Base-by-base conservation (phyloP, 768 basidiomycete genomes). In the Coprinopsis strossmayeri region DNA sequence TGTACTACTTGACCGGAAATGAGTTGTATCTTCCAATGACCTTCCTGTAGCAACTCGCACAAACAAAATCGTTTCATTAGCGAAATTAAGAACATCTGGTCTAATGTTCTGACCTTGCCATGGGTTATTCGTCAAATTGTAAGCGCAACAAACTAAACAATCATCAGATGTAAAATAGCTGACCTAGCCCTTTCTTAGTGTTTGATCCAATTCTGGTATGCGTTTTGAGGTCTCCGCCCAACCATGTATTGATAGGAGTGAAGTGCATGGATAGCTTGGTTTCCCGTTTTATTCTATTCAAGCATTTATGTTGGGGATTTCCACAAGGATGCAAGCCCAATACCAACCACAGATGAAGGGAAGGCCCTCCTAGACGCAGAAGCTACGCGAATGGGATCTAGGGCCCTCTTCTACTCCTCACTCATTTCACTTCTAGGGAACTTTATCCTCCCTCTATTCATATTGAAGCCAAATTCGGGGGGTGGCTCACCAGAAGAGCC, bases 221-320 rank as follows among this genome's bases (percentile, higher is more conserved):
- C 60, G 57, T 82, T 24, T 17, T 18, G 45, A 34, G 7, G 1
- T n/a, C 34, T 34, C 12, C 18, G 25, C 12, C 9, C 21, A 12
- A n/a, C 20, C 39, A 37, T 23, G n/a, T 28, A 55, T 46, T 35
- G 3, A 23, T 35, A 9, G 18, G 27, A 15, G 9, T 13, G 10
- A 48, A 91, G 89, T 52, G 77, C 82, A 11, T 94, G 82, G 82
- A 73, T 93, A 51, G 87, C 80, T 5, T 97, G 95, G 95, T 96
- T 95, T 59, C 93, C 94, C 0, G 68, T 92, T 21, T 72, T 95
- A 1, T 93, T 94, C 66, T 94, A 91, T 69, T 85, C 83, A 2
- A 86, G 87, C 1, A 70, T 90, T 21, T 97, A 92, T 66, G 76
- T 96, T 46, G 88, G 89, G 10, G 94, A 95, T 56, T 73, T 95